A percentile compares a stretch with the other conserved stretches of the same genome.
Conservation (phyloP, 2,329 filamentous ascomycete species). For the Phaeosphaeria sp. region DNA sequence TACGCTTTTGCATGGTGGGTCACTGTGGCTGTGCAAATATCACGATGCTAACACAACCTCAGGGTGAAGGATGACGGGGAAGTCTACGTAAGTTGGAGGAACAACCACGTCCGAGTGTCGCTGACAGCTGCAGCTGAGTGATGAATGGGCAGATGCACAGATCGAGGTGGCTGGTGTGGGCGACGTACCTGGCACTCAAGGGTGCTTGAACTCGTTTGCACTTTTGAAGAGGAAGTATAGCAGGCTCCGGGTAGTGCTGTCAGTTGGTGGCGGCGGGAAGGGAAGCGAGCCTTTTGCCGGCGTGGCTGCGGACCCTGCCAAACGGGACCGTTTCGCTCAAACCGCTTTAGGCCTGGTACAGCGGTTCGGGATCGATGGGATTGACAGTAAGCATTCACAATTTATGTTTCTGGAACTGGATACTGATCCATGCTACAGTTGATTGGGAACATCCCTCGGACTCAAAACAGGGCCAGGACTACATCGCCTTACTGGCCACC, state of each 20-base stretch:
- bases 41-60: slow-evolving; percentile 21
- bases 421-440: slow-evolving; percentile 59
- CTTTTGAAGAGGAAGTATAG: slow-evolving; percentile 74
- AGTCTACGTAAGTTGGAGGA: slow-evolving; percentile 69
- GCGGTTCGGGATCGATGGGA: slow-evolving; percentile 73
- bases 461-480: slow-evolving; percentile 71
- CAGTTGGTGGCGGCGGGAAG: slow-evolving; percentile 75
- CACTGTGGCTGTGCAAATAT: slow-evolving; percentile 9
- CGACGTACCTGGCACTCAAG: slow-evolving; percentile 43
- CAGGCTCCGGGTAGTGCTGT: slow-evolving; percentile 77
- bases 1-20: slow-evolving; percentile 76
- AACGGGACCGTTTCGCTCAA: slow-evolving; percentile 73
- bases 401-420: not conserved
- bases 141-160: slow-evolving; percentile 78
- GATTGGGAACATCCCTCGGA: slow-evolving; percentile 81
- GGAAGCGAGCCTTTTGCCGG: slow-evolving; percentile 72
- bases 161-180: slow-evolving; percentile 72
- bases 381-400: slow-evolving; percentile 68
- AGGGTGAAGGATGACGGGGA: slow-evolving; percentile 74
- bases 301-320: slow-evolving; percentile 67
- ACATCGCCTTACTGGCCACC: slow-evolving; percentile 70
- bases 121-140: slow-evolving; percentile 66
- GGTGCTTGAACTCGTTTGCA: slow-evolving; percentile 74
- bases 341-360: slow-evolving; percentile 73
- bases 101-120: too few species aligned